These are phyloP conservation scores for Schizophyllum amplum DNA, from an alignment of 1,284 basidiomycete genomes.

Conservation along the genomic window DNA sequence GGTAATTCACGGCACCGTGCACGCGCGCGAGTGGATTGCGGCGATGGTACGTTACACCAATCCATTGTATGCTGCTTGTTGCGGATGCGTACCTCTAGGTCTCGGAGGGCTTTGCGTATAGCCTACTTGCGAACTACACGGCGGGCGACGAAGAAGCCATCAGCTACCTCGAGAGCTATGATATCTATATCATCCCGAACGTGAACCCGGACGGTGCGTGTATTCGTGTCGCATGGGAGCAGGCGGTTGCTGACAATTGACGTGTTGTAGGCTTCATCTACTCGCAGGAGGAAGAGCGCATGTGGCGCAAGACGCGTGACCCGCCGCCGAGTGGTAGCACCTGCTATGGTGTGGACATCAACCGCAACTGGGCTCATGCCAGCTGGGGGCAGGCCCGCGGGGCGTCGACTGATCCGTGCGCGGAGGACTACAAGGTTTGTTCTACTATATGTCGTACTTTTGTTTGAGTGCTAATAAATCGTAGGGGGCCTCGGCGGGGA, in stretches of 20 bases:
- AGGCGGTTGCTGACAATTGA: background rate
- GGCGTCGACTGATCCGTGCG: background rate
- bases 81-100: background rate
- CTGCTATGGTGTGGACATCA: background rate
- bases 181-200: background rate
- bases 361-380: background rate
- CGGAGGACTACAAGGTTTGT: background rate
- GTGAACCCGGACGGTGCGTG: background rate
- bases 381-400: background rate
- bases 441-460: too few relatives aligned
- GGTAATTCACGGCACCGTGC: background rate
- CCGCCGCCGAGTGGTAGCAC: background rate
- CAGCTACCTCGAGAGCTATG: background rate
- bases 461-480: too few relatives aligned
- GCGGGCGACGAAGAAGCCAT: background rate
- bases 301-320: background rate
- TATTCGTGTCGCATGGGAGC: too few relatives aligned
- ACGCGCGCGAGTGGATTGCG: background rate
- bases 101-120: background rate
- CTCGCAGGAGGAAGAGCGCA: background rate
- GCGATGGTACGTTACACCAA: background rate
- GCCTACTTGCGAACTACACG: background rate
- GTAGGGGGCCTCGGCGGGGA: background rate
- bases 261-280: background rate
- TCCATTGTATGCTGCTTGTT: background rate